Base-by-base conservation (phyloP, 495 filamentous ascomycete species). In the Xylaria acuta region DNA sequence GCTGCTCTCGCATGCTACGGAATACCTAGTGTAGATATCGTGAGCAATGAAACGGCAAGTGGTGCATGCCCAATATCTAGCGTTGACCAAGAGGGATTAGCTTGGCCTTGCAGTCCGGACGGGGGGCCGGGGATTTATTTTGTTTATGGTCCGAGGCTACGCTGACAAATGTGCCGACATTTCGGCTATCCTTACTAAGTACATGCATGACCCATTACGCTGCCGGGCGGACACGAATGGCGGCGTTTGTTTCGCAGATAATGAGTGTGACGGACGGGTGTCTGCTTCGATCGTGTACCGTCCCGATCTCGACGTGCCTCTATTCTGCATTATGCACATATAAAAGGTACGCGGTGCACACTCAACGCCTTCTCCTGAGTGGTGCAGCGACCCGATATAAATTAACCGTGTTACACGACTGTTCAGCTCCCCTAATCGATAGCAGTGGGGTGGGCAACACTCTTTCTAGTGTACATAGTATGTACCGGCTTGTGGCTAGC, bases 321-420 rank as follows among this genome's bases (percentile, higher is more conserved):
- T 27, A 41, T 38, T 41, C 54, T 63, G 20, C 9, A 11, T 41
- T 12, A 9, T 40, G 36, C 34, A 38, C 38, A 54, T 16, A 20
- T 59, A 53, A 25, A 36, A 32, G 54, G 6, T 18, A 27, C 27
- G 30, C 30, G 53, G 25, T 20, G 53, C 53, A 32, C 16, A 1
- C 20, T 7, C 1, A 58, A 58, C 27, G 0, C 3, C 9, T 59
- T n/a, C 30, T 70, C 45, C 67, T 64, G 47, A 71, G 59, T 64
- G 69, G 59, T 64, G 69, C 25, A 64, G 47, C 43, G 47, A 47
- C 12, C 60, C 69, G 69, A 58, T 12, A 54, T 22, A 56, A 25
- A 36, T 64, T 64, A 40, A 67, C 30, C 9, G 36, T 22, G 69
- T 64, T 49, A 11, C 69, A 71, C 69, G 3, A 38, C 69, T 22